Evolutionary conservation across 75 land plant species (phyloP), one percentile per base, ranked within the genome.

Genomic region (Azolla pinnata): DNA sequence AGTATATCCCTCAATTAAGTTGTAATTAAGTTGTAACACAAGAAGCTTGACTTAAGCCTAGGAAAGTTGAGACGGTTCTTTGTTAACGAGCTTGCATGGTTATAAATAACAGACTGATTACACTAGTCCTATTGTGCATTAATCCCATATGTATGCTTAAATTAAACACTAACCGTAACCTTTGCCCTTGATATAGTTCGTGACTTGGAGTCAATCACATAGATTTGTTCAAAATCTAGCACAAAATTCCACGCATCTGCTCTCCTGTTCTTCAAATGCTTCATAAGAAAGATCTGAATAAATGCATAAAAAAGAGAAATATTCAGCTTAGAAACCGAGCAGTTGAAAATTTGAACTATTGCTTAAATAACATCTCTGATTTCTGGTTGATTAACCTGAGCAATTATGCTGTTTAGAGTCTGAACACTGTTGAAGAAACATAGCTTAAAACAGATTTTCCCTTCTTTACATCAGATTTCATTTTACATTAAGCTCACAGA

Each of bases 161-260:
- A n/a, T n/a, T n/a, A n/a, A n/a, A 12, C 28, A 27, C 65, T 62
- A 51, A 93, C 98, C 87, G 83, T 33, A 62, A 93, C 90, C 67
- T 75, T 90, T 29, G 96, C 98, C 72, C 86, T 76, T 58, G 84
- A 67, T 29, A 93, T 93, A 29, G 98, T 83, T 56, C 82, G 88
- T 31, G 90, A 64, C 53, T 65, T 76, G 14, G 86, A 82, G 61
- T 93, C 98, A 58, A 93, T 78, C 5, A 88, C 96, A 74, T 88
- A 93, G 25, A 93, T 83, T 61, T 88, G 83, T 67, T 89, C 98
- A 72, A 93, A 93, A 59, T 93, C 91, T n/a, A 93, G 63, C 31
- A 77, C 68, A 73, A 88, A 93, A 2, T 93, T 81, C 18, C 72
- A 64, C 31, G 81, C 87, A 55, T 72, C 71, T 63, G 65, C 26